Evolutionary conservation across 2,329 filamentous ascomycete genomes (phyloP).

Genomic region (Alternaria novae-zelandiae): DNA sequence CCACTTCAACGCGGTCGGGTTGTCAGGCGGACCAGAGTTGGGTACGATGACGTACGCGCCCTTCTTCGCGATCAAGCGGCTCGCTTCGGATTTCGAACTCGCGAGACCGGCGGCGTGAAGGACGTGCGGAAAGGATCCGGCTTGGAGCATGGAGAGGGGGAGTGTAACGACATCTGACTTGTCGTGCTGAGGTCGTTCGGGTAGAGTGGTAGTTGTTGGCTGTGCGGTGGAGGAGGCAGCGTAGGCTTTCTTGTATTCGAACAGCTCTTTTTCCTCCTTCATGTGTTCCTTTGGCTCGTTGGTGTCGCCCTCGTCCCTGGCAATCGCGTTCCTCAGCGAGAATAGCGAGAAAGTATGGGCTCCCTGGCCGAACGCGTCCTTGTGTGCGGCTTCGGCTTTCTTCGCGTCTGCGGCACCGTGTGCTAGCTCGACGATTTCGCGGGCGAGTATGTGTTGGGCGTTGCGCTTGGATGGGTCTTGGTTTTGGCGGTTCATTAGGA

Average conservation of each 20-base stretch:
- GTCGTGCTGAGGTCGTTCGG: constrained; percentile 10
- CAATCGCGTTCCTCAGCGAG: constrained; percentile 30
- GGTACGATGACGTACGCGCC: constrained; percentile 64
- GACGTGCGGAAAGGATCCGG: constrained; percentile 64
- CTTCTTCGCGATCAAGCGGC: constrained; percentile 61
- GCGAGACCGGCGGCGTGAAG: constrained; percentile 67
- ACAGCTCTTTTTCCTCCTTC: constrained; percentile 20
- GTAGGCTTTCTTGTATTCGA: constrained; percentile 37
- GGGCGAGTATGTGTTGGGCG: constrained; percentile 84
- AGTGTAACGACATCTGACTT: constrained; percentile 64
- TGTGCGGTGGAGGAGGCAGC: constrained; percentile 23
- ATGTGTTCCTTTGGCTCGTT: not conserved
- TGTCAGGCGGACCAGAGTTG: constrained; percentile 52
- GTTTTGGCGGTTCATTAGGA: constrained; percentile 71
- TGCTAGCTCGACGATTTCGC: constrained; percentile 79
- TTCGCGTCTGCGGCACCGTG: constrained; percentile 73
- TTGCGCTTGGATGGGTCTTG: constrained; percentile 72
- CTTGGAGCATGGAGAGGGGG: constrained; percentile 62
- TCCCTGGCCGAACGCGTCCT: constrained; percentile 51
- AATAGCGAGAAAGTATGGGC: constrained; percentile 37
- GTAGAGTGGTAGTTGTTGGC: no score
- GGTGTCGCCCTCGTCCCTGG: not conserved
- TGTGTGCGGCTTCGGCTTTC: constrained; percentile 65
- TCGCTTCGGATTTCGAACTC: constrained; percentile 62
- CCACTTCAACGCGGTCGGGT: constrained; percentile 61